Conservation (phyloP, 2,329 filamentous ascomycete species). For the Calycina marina region DNA sequence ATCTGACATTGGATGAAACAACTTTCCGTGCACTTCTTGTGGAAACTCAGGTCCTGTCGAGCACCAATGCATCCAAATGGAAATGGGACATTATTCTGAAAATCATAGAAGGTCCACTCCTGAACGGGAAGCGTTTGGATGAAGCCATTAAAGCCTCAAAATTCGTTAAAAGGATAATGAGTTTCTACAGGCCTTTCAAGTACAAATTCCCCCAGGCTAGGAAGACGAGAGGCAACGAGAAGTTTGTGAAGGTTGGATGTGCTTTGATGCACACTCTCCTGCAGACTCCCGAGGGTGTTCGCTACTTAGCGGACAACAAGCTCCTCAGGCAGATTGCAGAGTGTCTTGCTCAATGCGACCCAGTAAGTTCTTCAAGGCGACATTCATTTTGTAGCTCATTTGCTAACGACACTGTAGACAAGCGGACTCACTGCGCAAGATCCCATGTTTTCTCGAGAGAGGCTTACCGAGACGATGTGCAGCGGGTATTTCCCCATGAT, state of each 20-base stretch:
- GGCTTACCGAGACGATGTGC: conserved; percentile 74
- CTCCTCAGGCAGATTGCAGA: conserved; percentile 86
- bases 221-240: conserved; percentile 84
- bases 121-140: conserved; percentile 80
- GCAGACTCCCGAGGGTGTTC: conserved; percentile 70
- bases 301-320: conserved; percentile 83
- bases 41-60: conserved; percentile 75
- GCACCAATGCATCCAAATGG: conserved; percentile 89
- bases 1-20: conserved; percentile 41
- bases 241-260: conserved; percentile 83
- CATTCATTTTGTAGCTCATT: too few relatives aligned
- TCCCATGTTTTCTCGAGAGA: conserved; percentile 77
- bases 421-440: conserved; percentile 66
- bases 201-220: conserved; percentile 83
- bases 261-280: conserved; percentile 75
- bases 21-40: conserved; percentile 50
- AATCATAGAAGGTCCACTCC: conserved; percentile 82
- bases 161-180: conserved; percentile 87
- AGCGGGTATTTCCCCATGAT: conserved; percentile 91
- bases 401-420: conserved; percentile 30
- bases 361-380: too few relatives aligned
- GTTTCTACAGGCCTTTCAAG: conserved; percentile 94
- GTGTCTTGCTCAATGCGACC: conserved; percentile 88
- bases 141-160: conserved; percentile 92
- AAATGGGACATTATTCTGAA: conserved; percentile 89